Conservation (phyloP, 1,284 basidiomycete genomes). For the Waitea zeae region DNA sequence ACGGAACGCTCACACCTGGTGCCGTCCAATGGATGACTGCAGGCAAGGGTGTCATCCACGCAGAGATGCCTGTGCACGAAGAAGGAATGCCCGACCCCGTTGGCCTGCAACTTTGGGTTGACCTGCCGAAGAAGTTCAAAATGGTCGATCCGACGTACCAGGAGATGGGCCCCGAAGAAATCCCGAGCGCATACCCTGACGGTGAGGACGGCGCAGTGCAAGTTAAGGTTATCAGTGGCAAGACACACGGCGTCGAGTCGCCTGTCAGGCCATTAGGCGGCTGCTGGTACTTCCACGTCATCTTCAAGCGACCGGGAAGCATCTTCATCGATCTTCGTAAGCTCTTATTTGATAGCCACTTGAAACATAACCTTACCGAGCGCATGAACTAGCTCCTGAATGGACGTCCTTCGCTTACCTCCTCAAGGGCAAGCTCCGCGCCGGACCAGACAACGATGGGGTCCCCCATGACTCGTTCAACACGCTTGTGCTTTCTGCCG, state of each 20-base stretch:
- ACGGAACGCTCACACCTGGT: conserved; percentile 65
- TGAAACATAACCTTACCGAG: conserved; percentile 5
- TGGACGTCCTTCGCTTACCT: conserved; percentile 79
- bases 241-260: conserved; percentile 71
- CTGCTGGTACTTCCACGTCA: conserved; percentile 85
- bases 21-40: conserved; percentile 96
- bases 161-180: conserved; percentile 47
- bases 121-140: conserved; percentile 78
- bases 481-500: conserved; percentile 61
- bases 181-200: conserved; percentile 56
- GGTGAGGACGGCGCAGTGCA: conserved; percentile 54
- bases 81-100: conserved; percentile 47
- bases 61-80: conserved; percentile 79
- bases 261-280: conserved; percentile 83
- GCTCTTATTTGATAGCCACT: conserved; percentile 11
- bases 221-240: conserved; percentile 81
- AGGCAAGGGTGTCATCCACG: conserved; percentile 32
- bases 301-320: conserved; percentile 42
- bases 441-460: conserved; percentile 32
- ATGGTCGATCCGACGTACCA: conserved; percentile 73
- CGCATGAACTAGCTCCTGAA: conserved; percentile 29
- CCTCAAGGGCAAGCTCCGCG: conserved; percentile 48
- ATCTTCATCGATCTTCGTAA: conserved; percentile 78
- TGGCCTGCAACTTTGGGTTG: conserved; percentile 90
- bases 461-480: conserved; percentile 42